Evolutionary conservation across 1,139 yeast species (phyloP), one percentile per base, ranked within the genome.

Genomic region (Eremothecium coryli): DNA sequence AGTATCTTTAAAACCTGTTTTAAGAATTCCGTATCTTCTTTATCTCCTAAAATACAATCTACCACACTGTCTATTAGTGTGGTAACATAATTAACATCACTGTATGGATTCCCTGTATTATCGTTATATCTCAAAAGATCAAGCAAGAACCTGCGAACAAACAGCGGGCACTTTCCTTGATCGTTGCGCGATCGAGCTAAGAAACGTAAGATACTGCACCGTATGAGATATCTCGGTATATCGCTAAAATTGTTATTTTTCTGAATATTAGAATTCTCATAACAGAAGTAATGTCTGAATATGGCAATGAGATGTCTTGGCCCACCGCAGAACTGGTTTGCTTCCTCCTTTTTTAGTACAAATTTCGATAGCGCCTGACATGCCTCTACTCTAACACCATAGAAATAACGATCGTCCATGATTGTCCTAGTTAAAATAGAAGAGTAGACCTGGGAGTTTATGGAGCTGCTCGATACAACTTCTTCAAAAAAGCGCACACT

Each of bases 321-420:
- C 0, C 98, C 98, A 16, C 60, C 58, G 5, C 31, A 28, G 33
- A 82, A 66, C 52, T 71, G 82, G 14, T 70, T 68, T 29, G 75
- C 68, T 7, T 73, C 76, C 18, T 70, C 71, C 10, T 67, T 71
- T 21, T 69, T 71, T 10, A 65, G 69, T 0, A 95, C 81, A 39
- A 77, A 69, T 16, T 62, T 67, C 0, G 88, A 80, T 31, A 90
- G 64, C 0, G 93, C 93, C 36, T 63, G 59, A 0, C 95, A 94
- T 1, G 98, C 97, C 38, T 85, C 93, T 11, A 77, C 68, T 40
- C 99, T 65, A 1, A 93, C 76, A 2, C 97, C 97, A 57, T 84
- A 86, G 50, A 76, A 90, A 55, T 93, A 93, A 31, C 96, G 64
- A 9, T 68, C 57, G 54, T 93, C 99, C 75, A 88, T 69, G 8